phyloP scores from a whole-genome alignment of 257 asterid genomes.

The Solanum chiquidenum region DNA sequence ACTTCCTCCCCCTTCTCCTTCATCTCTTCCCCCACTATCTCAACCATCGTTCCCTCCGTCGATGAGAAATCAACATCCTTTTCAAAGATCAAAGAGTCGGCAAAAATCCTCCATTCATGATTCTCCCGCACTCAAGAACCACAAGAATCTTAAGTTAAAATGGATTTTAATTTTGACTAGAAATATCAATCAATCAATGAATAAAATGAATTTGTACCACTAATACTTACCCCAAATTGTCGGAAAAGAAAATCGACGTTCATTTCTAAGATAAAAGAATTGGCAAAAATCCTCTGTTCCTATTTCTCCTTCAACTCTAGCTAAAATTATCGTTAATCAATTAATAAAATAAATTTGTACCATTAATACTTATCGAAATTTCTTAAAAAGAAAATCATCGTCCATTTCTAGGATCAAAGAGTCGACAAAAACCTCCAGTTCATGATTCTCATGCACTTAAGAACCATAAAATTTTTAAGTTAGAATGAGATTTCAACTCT shows the following conservation, averaged over 20 bases:
- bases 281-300: background rate
- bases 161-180: background rate
- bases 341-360: too few species aligned
- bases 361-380: too few species aligned
- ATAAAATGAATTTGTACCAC: background rate
- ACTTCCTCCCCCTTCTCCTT: too few species aligned
- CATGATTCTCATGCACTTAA: background rate
- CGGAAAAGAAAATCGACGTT: too few species aligned
- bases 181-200: background rate
- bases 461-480: background rate
- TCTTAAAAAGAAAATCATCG: too few species aligned
- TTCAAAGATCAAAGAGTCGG: background rate
- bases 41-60: too few species aligned
- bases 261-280: background rate
- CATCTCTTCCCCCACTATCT: too few species aligned
- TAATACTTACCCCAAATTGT: background rate
- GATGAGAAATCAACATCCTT: too few species aligned
- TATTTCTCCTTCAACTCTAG: too few species aligned
- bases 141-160: background rate
- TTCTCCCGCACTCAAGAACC: background rate
- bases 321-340: too few species aligned
- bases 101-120: background rate
- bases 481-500: background rate
- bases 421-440: background rate
- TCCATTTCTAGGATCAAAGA: background rate